These are phyloP conservation scores for Aschersonia sp. DNA, from an alignment of 2,329 filamentous ascomycete species.

Conservation along the genomic window DNA sequence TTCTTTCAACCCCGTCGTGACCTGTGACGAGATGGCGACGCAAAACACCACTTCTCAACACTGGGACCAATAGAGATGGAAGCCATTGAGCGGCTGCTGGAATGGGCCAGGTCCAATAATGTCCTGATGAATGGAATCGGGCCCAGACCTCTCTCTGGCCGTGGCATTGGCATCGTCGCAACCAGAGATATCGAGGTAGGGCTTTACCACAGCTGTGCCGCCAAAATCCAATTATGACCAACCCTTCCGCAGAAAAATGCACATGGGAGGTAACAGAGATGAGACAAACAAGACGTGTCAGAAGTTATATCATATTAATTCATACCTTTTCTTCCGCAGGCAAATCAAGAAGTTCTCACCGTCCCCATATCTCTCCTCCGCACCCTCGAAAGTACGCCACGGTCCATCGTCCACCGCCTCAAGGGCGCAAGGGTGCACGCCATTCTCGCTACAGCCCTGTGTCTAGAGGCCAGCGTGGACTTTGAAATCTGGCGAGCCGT, in stretches of 20 bases:
- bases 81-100: conserved; percentile 36
- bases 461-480: conserved; percentile 32
- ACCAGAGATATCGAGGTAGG: conserved; percentile 49
- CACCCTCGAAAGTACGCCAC: conserved; percentile 45
- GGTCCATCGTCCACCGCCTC: conserved; percentile 34
- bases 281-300: conserved; percentile 1
- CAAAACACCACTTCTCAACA: too few species aligned
- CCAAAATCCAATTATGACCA: background rate
- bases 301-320: background rate
- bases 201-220: background rate
- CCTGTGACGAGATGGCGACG: too few species aligned
- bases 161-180: conserved; percentile 68
- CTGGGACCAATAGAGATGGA: conserved; percentile 3
- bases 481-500: conserved; percentile 48
- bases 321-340: conserved; percentile 9
- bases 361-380: conserved; percentile 52
- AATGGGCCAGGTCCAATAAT: conserved; percentile 53
- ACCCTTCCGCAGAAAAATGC: background rate
- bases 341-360: conserved; percentile 41
- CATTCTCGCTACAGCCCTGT: conserved; percentile 55
- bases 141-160: conserved; percentile 52
- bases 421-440: conserved; percentile 49
- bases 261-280: background rate
- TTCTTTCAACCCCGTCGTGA: too few species aligned
- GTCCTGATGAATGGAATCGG: conserved; percentile 53